Conservation (phyloP, 2,329 filamentous ascomycete species). For the Neopestalotiopsis sp. region DNA sequence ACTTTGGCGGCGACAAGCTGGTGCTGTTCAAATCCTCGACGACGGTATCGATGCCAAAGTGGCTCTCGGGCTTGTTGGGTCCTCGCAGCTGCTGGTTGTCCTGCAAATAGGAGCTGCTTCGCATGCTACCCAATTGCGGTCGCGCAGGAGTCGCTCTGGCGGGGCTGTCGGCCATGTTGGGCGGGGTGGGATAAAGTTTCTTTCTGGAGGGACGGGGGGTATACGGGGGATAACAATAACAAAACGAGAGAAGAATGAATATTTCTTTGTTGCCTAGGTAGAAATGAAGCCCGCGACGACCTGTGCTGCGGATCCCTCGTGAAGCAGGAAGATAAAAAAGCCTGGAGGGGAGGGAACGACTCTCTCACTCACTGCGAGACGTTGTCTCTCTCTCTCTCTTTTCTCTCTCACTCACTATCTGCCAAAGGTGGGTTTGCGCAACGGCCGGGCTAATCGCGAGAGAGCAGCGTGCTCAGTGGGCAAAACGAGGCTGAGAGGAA, state of each 20-base stretch:
- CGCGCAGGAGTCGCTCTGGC: conserved; percentile 35
- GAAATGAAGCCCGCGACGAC: neutral
- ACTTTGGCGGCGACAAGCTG: conserved; percentile 44
- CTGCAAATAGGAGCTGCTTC: conserved; percentile 66
- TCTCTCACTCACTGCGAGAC: neutral
- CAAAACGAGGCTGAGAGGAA: conserved; percentile 11
- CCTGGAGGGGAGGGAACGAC: neutral
- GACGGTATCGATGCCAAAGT: conserved; percentile 69
- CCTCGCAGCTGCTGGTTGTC: conserved; percentile 69
- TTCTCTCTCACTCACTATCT: neutral
- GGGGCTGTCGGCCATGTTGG: conserved; percentile 38
- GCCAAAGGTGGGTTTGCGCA: neutral
- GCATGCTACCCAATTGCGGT: conserved; percentile 57
- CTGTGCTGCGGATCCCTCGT: neutral
- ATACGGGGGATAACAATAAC: neutral
- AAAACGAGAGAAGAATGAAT: neutral
- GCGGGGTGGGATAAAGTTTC: neutral
- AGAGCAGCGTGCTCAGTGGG: neutral
- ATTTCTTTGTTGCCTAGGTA: neutral
- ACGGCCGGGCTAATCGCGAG: neutral
- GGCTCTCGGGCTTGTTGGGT: conserved; percentile 56
- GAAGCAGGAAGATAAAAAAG: neutral
- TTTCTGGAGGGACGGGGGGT: neutral
- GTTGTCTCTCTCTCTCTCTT: neutral
- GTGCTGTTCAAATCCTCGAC: conserved; percentile 58